Conservation (phyloP, 2,329 filamentous ascomycete species). For the Bipolaris bicolor region DNA sequence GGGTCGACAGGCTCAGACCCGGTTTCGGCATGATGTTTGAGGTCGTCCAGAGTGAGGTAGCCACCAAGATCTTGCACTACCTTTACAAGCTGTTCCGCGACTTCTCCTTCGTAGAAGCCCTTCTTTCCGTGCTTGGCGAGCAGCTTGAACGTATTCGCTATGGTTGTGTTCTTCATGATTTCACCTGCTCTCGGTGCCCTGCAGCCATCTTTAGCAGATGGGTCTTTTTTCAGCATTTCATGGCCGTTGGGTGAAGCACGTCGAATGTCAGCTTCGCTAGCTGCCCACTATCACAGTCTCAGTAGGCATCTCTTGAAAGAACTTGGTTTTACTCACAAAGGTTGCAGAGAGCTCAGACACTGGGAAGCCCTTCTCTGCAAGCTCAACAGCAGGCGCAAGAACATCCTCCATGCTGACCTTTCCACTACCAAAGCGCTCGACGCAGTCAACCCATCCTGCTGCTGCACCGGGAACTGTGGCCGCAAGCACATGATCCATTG, state of each 20-base stretch:
- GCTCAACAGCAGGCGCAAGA: conserved; percentile 78
- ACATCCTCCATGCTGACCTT: conserved; percentile 79
- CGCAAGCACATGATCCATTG: conserved; percentile 76
- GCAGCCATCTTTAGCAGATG: conserved; percentile 69
- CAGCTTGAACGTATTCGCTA: conserved; percentile 80
- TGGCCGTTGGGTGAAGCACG: conserved; percentile 81
- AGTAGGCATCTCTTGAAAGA: not conserved
- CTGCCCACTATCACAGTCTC: conserved; percentile 67
- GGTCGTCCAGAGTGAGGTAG: conserved; percentile 77
- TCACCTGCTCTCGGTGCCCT: conserved; percentile 81
- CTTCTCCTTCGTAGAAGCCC: conserved; percentile 86
- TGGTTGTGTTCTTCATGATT: conserved; percentile 81
- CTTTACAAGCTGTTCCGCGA: conserved; percentile 81
- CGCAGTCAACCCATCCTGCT: conserved; percentile 89
- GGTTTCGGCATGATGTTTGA: conserved; percentile 74
- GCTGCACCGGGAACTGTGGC: conserved; percentile 89
- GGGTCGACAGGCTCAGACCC: conserved; percentile 83
- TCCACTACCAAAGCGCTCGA: conserved; percentile 88
- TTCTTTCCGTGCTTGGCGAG: conserved; percentile 82
- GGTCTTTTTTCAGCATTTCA: conserved; percentile 85
- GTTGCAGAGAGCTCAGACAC: conserved; percentile 78
- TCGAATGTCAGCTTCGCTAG: conserved; percentile 67
- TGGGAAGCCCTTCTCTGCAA: conserved; percentile 88
- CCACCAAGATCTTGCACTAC: conserved; percentile 79
- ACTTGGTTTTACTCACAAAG: conserved; percentile 61